These are phyloP conservation scores for Panicum virgatum DNA, from an alignment of 202 grass and related monocot genomes.

Conservation along the genomic window DNA sequence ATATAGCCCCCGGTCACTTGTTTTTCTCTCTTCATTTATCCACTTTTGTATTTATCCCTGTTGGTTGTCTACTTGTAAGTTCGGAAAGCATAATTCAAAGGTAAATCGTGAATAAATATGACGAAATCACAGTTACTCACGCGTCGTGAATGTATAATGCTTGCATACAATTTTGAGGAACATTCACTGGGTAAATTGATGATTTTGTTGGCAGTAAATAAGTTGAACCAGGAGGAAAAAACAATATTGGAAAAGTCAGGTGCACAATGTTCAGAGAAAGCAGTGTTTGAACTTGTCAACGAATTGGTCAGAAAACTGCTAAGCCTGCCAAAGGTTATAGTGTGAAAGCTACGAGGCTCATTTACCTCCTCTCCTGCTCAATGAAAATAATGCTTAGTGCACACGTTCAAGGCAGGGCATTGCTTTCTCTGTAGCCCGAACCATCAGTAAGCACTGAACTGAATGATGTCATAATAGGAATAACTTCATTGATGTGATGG, in stretches of 20 bases:
- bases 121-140: background rate
- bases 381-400: background rate
- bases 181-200: background rate
- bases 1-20: background rate
- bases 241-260: background rate
- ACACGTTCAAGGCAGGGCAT: background rate
- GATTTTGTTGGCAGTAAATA: background rate
- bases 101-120: conserved; percentile 44
- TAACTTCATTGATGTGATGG: background rate
- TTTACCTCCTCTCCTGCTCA: background rate
- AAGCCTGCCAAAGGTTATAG: background rate
- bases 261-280: background rate
- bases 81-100: background rate
- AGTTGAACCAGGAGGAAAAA: background rate
- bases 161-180: background rate
- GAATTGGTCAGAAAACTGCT: background rate
- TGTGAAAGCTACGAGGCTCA: background rate
- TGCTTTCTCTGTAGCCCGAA: background rate
- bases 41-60: background rate
- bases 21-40: background rate
- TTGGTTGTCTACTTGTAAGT: background rate
- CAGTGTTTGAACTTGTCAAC: background rate
- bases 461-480: background rate
- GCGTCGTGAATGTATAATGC: background rate
- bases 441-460: background rate